A percentile compares a stretch with the other conserved stretches of the same genome.
Evolutionary conservation across 371 early-diverging fungal species (phyloP).

Genomic region (Syncephalastrum contaminatum): DNA sequence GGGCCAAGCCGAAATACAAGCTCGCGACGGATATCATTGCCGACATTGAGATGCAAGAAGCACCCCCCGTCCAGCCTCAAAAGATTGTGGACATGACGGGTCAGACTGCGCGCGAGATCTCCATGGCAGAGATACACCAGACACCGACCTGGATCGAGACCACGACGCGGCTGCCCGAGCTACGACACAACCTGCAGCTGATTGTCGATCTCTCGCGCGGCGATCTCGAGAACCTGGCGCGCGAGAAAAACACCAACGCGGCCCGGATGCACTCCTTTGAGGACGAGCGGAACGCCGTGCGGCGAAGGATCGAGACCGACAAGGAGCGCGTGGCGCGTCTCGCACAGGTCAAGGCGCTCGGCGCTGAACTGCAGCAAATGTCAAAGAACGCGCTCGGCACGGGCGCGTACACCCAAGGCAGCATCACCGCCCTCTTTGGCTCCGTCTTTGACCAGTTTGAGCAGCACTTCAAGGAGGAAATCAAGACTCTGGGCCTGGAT

Average conservation of each 20-base stretch:
- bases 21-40: constrained; percentile 70
- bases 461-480: constrained; percentile 41
- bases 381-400: constrained; percentile 41
- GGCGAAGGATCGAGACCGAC: constrained; percentile 29
- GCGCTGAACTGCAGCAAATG: constrained; percentile 45
- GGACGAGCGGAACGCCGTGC: constrained; percentile 40
- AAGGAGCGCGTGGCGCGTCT: constrained; percentile 23
- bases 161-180: constrained; percentile 66
- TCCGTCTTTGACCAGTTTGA: constrained; percentile 51
- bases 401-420: constrained; percentile 40
- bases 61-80: constrained; percentile 34
- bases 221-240: constrained; percentile 66
- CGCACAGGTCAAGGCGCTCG: constrained; percentile 46
- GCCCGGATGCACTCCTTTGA: constrained; percentile 43
- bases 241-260: constrained; percentile 53
- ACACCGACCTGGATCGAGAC: constrained; percentile 47
- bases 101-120: constrained; percentile 63
- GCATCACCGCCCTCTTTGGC: constrained; percentile 54
- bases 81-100: constrained; percentile 88
- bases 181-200: constrained; percentile 76
- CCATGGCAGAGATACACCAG: constrained; percentile 39
- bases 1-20: constrained; percentile 63
- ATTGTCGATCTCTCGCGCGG: constrained; percentile 69
- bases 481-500: constrained; percentile 58
- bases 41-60: constrained; percentile 21